Evolutionary conservation across 1,284 basidiomycete genomes (phyloP), one percentile per base, ranked within the genome.

Genomic region (Athelia sp.): DNA sequence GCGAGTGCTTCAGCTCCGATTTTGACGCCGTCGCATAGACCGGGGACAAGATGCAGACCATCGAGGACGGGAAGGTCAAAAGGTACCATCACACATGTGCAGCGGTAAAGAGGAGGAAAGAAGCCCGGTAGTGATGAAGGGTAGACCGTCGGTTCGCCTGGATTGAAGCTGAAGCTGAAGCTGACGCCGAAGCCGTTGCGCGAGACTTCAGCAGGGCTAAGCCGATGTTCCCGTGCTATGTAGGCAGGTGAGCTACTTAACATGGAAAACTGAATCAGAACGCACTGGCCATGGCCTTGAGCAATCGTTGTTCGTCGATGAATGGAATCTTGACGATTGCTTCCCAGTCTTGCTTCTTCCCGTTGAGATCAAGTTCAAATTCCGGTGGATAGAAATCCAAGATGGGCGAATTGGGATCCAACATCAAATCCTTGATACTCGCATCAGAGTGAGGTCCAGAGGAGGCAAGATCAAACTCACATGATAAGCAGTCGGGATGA

Each of bases 311-410:
- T 68, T 97, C 85, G 45, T 98, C 86, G 55, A 99, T 99, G 69
- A 99, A 99, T 0, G 97, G 97, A 58, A 99, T 98, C 72, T 99
- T 98, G 52, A 99, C 93, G 52, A 99, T 83, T 0, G 96, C 96
- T 66, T 99, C 97, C 97, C 97, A 99, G 31, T 98, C 95, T 60
- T 89, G 85, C 66, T 96, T 99, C 78, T 99, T 99, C 45, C 97
- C 97, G 61, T 99, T 99, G 62, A 98, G 71, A 70, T 99, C 97
- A 56, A 83, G 84, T 56, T 93, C 93, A 58, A 98, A 99, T 48
- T 92, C 82, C 14, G 73, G 57, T 0, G 97, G 97, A 65, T 99
- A 99, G 71, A 99, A 99, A 63, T 97, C 92, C 48, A 92, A 68
- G 60, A 99, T 98, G 0, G 93, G 82, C 3, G 96, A 99, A 52